Percentiles rank a stretch among this genome's conserved stretches.
phyloP scores from a whole-genome alignment of 345 rosid genomes.

The Populus pruinosa region DNA sequence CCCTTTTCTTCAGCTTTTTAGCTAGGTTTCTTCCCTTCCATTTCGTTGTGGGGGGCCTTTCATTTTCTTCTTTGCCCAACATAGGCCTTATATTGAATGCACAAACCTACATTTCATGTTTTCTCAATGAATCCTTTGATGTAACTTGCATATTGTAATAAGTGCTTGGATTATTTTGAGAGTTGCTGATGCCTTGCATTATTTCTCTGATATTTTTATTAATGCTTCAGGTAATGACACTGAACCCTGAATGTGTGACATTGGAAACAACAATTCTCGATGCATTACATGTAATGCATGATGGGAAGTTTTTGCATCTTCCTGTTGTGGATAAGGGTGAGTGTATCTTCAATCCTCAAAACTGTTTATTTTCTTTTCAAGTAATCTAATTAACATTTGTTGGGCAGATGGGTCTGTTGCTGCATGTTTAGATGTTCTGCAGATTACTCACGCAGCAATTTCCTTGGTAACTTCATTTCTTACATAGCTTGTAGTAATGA shows the following conservation, averaged over 20 bases:
- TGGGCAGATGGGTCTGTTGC: conserved; percentile 70
- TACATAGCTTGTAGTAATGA: not conserved
- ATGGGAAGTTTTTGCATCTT: conserved; percentile 94
- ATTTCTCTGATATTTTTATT: not conserved
- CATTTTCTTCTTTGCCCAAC: not conserved
- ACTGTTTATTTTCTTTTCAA: not conserved
- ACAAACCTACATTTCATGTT: not conserved
- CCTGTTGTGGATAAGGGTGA: conserved; percentile 81
- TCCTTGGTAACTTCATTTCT: conserved; percentile 61
- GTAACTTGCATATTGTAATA: not conserved
- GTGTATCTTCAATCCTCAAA: not conserved
- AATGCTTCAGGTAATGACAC: conserved; percentile 77
- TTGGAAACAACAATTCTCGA: conserved; percentile 85
- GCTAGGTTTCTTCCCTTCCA: not conserved
- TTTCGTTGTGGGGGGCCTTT: not conserved
- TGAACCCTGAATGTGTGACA: conserved; percentile 79
- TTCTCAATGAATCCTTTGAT: not conserved
- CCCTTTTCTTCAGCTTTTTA: not conserved
- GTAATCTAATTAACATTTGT: conserved; percentile 7
- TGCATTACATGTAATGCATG: conserved; percentile 93
- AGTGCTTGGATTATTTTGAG: not conserved
- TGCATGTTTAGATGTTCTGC: conserved; percentile 87
- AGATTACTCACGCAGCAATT: conserved; percentile 96
- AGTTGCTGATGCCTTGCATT: not conserved
- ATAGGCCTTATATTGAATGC: not conserved